Evolutionary conservation across 2,329 filamentous ascomycete species (phyloP).

Genomic region (Botryosphaeria agaves): DNA sequence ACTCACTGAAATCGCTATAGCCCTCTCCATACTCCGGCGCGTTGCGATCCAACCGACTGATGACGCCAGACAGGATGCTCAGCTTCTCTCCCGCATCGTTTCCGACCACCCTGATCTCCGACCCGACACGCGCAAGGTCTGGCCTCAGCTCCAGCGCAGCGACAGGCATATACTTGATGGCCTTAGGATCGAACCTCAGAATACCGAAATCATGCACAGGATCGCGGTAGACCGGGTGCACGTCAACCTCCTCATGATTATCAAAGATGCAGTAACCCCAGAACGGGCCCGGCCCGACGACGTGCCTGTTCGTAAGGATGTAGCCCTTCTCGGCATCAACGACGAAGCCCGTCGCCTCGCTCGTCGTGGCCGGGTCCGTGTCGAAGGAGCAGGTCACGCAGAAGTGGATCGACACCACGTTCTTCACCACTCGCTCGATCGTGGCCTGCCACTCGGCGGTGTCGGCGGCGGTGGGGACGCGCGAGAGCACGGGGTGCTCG

Average conservation of each 20-base stretch:
- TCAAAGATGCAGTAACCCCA: slow-evolving; percentile 98
- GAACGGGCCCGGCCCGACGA: slow-evolving; percentile 88
- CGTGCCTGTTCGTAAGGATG: slow-evolving; percentile 48
- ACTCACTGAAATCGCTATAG: slow-evolving; percentile 98
- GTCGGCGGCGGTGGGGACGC: slow-evolving; percentile 34
- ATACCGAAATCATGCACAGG: slow-evolving; percentile 98
- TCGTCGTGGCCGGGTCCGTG: slow-evolving; percentile 84
- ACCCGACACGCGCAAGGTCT: slow-evolving; percentile 71
- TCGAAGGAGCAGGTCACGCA: slow-evolving; percentile 97
- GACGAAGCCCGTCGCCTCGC: slow-evolving; percentile 93
- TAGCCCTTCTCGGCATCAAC: slow-evolving; percentile 83
- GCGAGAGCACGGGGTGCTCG: slow-evolving; percentile 24
- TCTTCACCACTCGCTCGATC: slow-evolving; percentile 83
- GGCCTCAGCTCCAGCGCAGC: slow-evolving; percentile 65
- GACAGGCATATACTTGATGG: slow-evolving; percentile 94
- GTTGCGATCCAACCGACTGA: slow-evolving; percentile 88
- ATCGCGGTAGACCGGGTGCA: slow-evolving; percentile 91
- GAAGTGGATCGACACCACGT: slow-evolving; percentile 97
- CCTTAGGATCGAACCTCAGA: slow-evolving; percentile 84
- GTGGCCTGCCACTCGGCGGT: slow-evolving; percentile 89
- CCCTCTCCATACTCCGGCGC: slow-evolving; percentile 96
- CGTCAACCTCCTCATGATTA: slow-evolving; percentile 85
- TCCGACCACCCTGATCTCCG: slow-evolving; percentile 91
- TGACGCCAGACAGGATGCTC: slow-evolving; percentile 92
- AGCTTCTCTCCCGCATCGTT: slow-evolving; percentile 98